phyloP scores from a whole-genome alignment of 352 stramenopile genomes.

The Pythium guiyangense region DNA sequence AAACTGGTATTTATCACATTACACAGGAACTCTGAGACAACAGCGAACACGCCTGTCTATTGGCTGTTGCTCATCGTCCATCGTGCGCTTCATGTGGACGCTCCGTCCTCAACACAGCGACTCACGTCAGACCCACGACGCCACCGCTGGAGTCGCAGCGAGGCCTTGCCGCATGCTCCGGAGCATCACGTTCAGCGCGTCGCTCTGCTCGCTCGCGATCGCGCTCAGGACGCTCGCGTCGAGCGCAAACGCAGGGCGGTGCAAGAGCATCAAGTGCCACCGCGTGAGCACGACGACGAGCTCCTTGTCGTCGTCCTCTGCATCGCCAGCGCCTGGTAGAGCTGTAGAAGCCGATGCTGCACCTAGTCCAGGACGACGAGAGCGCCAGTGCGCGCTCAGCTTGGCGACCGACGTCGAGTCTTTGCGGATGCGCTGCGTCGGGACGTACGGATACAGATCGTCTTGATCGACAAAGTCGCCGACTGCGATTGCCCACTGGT shows the following conservation, averaged over 20 bases:
- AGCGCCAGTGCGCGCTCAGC: too few species aligned
- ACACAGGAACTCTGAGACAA: too few species aligned
- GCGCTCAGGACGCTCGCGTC: background rate
- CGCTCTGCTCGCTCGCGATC: background rate
- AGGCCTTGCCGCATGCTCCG: constrained; percentile 5
- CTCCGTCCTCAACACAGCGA: background rate
- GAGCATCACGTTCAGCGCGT: constrained; percentile 7
- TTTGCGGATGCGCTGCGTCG: constrained; percentile 14
- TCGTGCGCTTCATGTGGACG: too few species aligned
- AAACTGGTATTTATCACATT: too few species aligned
- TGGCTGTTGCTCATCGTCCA: too few species aligned
- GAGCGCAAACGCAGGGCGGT: constrained; percentile 1
- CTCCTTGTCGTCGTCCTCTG: background rate
- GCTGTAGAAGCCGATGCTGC: too few species aligned
- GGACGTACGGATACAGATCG: constrained; percentile 14
- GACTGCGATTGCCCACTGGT: constrained; percentile 3
- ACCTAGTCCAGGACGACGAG: too few species aligned
- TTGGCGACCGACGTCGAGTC: constrained; percentile 16
- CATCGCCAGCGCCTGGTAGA: too few species aligned
- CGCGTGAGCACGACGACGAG: constrained; percentile 13
- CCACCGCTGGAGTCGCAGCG: background rate
- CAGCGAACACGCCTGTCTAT: too few species aligned
- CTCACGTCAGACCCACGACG: background rate
- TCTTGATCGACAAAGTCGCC: constrained; percentile 13
- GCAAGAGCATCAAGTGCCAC: constrained; percentile 6